Conservation (phyloP, 345 rosid species). For the Kernera saxatilis region DNA sequence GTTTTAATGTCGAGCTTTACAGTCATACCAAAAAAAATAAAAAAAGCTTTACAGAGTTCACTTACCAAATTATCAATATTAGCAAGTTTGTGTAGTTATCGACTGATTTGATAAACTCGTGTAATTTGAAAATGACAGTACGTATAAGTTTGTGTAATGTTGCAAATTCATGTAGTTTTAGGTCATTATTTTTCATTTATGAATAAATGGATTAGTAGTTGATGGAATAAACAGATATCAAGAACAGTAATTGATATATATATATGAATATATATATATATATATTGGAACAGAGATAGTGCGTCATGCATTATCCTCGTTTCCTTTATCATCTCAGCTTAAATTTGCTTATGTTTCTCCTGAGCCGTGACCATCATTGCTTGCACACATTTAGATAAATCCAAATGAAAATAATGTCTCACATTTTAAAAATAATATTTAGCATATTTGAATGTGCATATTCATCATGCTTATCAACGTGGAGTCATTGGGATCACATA, state of each 20-base stretch:
- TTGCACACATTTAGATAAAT: not conserved
- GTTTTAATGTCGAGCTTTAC: not conserved
- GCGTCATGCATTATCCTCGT: slow-evolving; percentile 34
- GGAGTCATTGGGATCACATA: slow-evolving; percentile 22
- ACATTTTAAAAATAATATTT: not conserved
- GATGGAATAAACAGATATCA: slow-evolving; percentile 16
- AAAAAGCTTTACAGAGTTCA: not conserved
- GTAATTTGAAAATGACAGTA: not conserved
- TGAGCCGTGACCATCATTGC: slow-evolving; percentile 12
- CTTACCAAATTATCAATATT: not conserved
- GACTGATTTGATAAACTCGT: not conserved
- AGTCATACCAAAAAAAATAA: no score
- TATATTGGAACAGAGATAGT: slow-evolving; percentile 26
- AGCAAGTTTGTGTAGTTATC: not conserved
- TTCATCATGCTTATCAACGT: slow-evolving; percentile 3
- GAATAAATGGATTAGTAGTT: slow-evolving; percentile 16
- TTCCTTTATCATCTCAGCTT: slow-evolving; percentile 2
- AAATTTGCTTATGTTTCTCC: not conserved
- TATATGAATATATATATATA: no score
- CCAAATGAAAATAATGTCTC: not conserved
- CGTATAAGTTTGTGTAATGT: not conserved
- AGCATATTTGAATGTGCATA: not conserved
- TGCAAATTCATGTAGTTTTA: not conserved
- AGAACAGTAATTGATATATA: slow-evolving; percentile 7
- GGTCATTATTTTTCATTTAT: not conserved